Base-by-base conservation (phyloP, 768 basidiomycete genomes). In the Hygrocybe coccinea region DNA sequence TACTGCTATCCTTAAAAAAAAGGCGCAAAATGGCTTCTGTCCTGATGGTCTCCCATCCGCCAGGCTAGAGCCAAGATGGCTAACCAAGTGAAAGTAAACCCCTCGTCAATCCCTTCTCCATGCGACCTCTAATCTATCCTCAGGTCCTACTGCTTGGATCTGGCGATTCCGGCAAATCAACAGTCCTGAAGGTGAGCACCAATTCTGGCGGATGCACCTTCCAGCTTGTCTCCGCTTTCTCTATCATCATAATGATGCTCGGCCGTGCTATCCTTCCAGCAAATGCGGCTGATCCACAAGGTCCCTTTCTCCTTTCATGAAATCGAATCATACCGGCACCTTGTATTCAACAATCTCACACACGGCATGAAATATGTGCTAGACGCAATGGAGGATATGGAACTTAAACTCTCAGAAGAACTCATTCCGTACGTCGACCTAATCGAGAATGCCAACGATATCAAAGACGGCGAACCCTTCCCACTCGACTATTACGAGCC, bases 241-340 rank as follows among this genome's bases (percentile, higher is more conserved):
- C 7, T 39, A 8, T 24, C 22, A 22, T n/a, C n/a, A n/a, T n/a
- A n/a, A n/a, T n/a, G n/a, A n/a, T 43, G 43, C 53, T 64, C 45
- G 61, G 43, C 7, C 45, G 14, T 39, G 19, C 38, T 11, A 41
- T 22, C 46, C 43, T 21, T 21, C 19, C 57, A 94, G 89, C 94
- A 98, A 87, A 98, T 97, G 95, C 86, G 94, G 37, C 76, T 97
- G 37, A 97, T 99, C 49, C 95, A 98, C 71, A 81, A 84, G 56
- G 76, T 91, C 1, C 87, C 90, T 0, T 99, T 97, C 72, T 81
- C 86, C 0, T 50, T 80, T 0, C 80, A 84, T 63, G 97, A 98
- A 69, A 79, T 89, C 37, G 95, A 98, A 70, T 83, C 79, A 14
- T 97, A 88, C 63, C 85, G 95, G 1, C 95, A 95, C 64, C 84